Base-by-base conservation (phyloP, 2,329 filamentous ascomycete species). In the Trichoderma citrinoviride region DNA sequence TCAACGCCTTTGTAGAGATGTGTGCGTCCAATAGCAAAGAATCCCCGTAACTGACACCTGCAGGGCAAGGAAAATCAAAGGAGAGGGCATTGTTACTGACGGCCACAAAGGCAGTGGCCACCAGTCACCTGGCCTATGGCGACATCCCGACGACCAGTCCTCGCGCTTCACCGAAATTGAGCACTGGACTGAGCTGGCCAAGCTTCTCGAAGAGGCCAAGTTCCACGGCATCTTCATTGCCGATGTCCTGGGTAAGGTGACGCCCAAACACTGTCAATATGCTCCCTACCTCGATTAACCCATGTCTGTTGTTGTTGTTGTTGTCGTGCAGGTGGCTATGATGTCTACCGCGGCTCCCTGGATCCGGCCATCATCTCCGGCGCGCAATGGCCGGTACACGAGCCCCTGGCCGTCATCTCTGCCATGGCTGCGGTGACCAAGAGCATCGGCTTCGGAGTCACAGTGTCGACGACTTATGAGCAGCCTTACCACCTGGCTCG, bases 341-440 rank as follows among this genome's bases (percentile, higher is more conserved):
- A 91, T 76, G 87, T 91, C 2, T 91, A 90, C 74, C 85, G 85
- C 40, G 87, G 85, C 66, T 78, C 77, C 0, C 78, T 90, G 3
- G 81, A 84, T 1, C 83, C 87, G 1, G 86, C 87, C 0, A 82
- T 88, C 27, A 76, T 81, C 6, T 86, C 87, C 0, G 88, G 87
- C 0, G 85, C 87, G 0, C 88, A 91, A 74, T 91, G 87, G 84
- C 89, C 88, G 0, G 85, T 90, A 19, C 90, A 90, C 27, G 88
- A 91, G 72, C 89, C 88, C 0, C 72, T 91, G 2, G 82, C 83
- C 1, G 82, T 87, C 0, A 80, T 91, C 1, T 82, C 88, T 1
- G 88, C 88, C 0, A 90, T 91, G 87, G 88, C 88, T 1, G 87
- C 88, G 0, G 88, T 80, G 0, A 91, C 89, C 0, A 82, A 87